Base-by-base conservation (phyloP, 2,329 filamentous ascomycete genomes). In the Lecanosticta acicola region DNA sequence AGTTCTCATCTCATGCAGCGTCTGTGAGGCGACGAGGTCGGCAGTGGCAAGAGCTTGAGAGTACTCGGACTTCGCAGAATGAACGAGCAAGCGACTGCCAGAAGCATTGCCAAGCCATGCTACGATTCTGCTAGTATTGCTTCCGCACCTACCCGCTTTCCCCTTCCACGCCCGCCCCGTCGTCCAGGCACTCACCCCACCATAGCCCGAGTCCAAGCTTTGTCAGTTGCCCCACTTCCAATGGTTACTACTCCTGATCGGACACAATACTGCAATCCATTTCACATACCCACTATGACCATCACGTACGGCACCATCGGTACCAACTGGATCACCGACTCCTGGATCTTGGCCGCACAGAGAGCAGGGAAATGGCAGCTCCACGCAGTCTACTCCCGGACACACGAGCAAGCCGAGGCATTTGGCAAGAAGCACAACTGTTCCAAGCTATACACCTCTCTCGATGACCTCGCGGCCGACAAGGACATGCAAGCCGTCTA, bases 251-350 rank as follows among this genome's bases (percentile, higher is more conserved):
- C n/a, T 32, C 29, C 29, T 32, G 9, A 8, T 32, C 29, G 29
- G n/a, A 32, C n/a, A n/a, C n/a, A n/a, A n/a, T n/a, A n/a, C n/a
- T n/a, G n/a, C n/a, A n/a, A n/a, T n/a, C n/a, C n/a, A n/a, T n/a
- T n/a, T n/a, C n/a, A n/a, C n/a, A n/a, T n/a, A 17, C 39, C 19
- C 26, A 39, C 3, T 32, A 56, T 51, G 51, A 19, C 49, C 37
- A 63, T 74, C 58, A 68, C 63, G 39, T 71, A 73, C 57, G 71
- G 64, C 43, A 67, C 68, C 46, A 70, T 75, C 47, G 72, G 72
- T 53, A 73, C 71, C 2, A 61, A 59, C 58, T 75, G 72, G 72
- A 75, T 75, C 57, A 74, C 72, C 2, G 67, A 70, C 51, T 71
- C 70, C 8, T 75, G 67, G 60, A 66, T 75, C 56, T 55, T 62